Percentiles rank a stretch among this genome's conserved stretches.
Conservation (phyloP, 768 basidiomycete species). For the Rhodotorula babjevae region DNA sequence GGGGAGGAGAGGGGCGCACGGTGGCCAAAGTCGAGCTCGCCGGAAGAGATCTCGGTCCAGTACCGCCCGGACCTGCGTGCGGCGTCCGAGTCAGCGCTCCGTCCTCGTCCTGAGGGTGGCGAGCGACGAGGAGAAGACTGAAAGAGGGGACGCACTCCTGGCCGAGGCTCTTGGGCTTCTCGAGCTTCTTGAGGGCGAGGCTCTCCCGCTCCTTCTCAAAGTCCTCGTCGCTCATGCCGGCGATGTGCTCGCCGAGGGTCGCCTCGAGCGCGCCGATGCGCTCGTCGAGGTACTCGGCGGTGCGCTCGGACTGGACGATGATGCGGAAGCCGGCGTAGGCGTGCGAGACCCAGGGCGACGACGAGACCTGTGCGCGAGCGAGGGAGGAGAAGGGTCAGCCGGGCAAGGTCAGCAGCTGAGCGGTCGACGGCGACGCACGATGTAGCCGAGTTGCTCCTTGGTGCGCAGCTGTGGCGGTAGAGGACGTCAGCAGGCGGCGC, state of each 20-base stretch:
- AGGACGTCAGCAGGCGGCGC: constrained; percentile 48
- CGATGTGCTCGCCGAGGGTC: constrained; percentile 63
- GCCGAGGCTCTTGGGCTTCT: constrained; percentile 76
- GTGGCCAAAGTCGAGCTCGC: constrained; percentile 78
- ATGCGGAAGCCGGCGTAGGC: constrained; percentile 72
- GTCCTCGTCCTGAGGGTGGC: too few species aligned
- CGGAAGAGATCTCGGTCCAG: constrained; percentile 66
- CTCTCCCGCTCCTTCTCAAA: constrained; percentile 75
- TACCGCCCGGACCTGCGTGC: constrained; percentile 62
- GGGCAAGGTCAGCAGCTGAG: too few species aligned
- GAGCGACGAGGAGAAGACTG: too few species aligned
- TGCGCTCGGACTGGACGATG: constrained; percentile 80
- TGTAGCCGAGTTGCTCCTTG: constrained; percentile 90
- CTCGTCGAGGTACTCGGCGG: constrained; percentile 72
- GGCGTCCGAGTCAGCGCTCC: constrained; percentile 65
- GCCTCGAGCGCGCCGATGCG: constrained; percentile 82
- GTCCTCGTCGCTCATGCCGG: constrained; percentile 63
- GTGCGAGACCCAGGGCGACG: constrained; percentile 53
- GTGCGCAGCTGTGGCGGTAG: constrained; percentile 62
- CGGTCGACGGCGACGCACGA: constrained; percentile 51
- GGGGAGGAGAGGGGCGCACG: constrained; percentile 70
- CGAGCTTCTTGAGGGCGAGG: constrained; percentile 78
- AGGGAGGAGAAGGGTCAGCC: neutral
- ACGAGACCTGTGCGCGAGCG: constrained; percentile 44
- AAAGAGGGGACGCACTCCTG: constrained; percentile 65